These are phyloP conservation scores for Nemophila menziesii DNA, from an alignment of 257 asterid genomes.

Conservation along the genomic window DNA sequence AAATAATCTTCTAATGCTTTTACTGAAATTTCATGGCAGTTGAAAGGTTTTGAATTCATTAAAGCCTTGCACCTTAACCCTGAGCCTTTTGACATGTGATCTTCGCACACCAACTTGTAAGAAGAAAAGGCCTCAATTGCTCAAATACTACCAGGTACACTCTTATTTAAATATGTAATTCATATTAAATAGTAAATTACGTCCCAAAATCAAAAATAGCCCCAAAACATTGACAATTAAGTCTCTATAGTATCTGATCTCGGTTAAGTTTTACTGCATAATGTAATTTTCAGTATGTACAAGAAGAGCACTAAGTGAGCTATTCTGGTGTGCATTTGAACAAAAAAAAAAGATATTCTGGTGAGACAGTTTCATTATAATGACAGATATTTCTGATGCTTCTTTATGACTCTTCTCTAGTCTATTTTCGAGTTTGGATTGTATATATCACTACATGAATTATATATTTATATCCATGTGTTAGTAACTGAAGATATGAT, in stretches of 20 bases:
- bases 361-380: not conserved
- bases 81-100: conserved; percentile 81
- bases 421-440: conserved; percentile 3
- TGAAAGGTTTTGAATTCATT: conserved; percentile 82
- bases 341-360: conserved; percentile 9
- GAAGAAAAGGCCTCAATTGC: conserved; percentile 88
- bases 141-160: conserved; percentile 74
- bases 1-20: conserved; percentile 10
- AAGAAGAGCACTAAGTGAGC: conserved; percentile 48
- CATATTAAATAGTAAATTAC: too few relatives aligned
- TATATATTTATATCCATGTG: not conserved
- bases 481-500: too few relatives aligned
- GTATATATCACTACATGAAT: conserved; percentile 2
- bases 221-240: too few relatives aligned
- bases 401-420: not conserved
- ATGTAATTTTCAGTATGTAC: conserved; percentile 61
- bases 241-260: not conserved
- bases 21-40: conserved; percentile 30
- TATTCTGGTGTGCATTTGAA: too few relatives aligned
- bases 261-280: conserved; percentile 26
- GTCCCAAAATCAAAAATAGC: too few relatives aligned
- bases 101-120: conserved; percentile 91
- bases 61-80: conserved; percentile 93
- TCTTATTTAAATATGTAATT: not conserved
- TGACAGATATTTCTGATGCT: not conserved